Evolutionary conservation across 306 rosid species (phyloP).

Genomic region (Medicago arabica): DNA sequence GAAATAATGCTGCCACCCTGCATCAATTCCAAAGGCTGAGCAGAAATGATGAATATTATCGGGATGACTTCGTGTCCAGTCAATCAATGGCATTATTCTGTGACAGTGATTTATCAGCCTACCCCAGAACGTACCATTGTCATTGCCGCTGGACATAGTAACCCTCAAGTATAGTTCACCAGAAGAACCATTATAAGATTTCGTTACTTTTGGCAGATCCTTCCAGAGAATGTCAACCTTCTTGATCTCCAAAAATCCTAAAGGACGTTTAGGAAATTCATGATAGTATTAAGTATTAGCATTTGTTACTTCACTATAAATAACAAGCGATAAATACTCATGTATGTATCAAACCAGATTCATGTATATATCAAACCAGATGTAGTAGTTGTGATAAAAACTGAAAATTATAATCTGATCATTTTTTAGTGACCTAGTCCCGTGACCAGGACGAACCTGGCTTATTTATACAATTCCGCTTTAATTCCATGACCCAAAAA

Average conservation of each 20-base stretch:
- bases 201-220: conserved; percentile 58
- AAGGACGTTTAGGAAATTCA: conserved; percentile 40
- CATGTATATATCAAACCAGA: neutral
- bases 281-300: conserved; percentile 24
- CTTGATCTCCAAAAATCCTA: conserved; percentile 80
- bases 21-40: conserved; percentile 75
- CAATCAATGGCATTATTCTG: conserved; percentile 73
- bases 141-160: conserved; percentile 58
- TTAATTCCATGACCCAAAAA: conserved; percentile 28
- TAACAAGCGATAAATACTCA: neutral
- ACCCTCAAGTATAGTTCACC: conserved; percentile 89
- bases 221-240: conserved; percentile 86
- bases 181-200: conserved; percentile 43
- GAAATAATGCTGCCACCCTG: conserved; percentile 78
- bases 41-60: conserved; percentile 72
- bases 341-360: conserved; percentile 3
- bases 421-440: conserved; percentile 2
- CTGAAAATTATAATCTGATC: neutral
- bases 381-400: conserved; percentile 14
- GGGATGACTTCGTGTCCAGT: conserved; percentile 97
- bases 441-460: conserved; percentile 2
- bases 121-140: conserved; percentile 65
- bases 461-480: conserved; percentile 34
- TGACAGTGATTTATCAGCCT: conserved; percentile 64
- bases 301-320: conserved; percentile 19